Percentiles rank a stretch among this genome's conserved stretches.
Conservation (phyloP, 2,329 filamentous ascomycete species). For the Penicillium crustosum region DNA sequence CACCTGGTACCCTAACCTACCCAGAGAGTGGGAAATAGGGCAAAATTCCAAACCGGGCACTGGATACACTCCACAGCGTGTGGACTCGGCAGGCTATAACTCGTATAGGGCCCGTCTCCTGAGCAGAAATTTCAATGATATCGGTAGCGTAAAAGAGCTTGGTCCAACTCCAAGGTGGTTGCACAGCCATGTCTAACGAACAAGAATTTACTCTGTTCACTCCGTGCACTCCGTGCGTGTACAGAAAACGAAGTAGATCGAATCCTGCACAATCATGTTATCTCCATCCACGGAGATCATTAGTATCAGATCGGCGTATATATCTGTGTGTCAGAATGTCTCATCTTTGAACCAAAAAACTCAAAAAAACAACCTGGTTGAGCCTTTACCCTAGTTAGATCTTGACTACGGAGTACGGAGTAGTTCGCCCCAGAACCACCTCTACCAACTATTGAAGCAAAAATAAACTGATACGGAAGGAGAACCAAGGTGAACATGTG, state of each 20-base stretch:
- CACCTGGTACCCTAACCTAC: background rate
- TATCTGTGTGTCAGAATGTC: constrained; percentile 6
- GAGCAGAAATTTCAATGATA: constrained; percentile 2
- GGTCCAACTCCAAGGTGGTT: background rate
- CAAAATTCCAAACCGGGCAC: background rate
- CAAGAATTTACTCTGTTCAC: background rate
- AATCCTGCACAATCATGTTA: background rate
- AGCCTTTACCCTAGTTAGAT: too few species aligned
- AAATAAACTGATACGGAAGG: background rate
- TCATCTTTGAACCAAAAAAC: background rate
- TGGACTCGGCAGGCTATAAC: background rate
- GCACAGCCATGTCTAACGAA: background rate
- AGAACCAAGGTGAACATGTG: background rate
- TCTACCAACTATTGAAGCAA: background rate
- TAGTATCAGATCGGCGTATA: background rate
- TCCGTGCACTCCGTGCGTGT: too few species aligned
- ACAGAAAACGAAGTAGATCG: background rate
- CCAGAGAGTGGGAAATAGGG: background rate
- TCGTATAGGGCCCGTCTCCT: background rate
- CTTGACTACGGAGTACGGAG: too few species aligned
- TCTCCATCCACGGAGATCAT: background rate
- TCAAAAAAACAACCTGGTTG: background rate
- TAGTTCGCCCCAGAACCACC: background rate
- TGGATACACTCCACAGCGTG: background rate
- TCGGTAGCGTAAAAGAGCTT: background rate